Conservation (phyloP, 768 basidiomycete genomes). For the Steccherinum ochraceum region DNA sequence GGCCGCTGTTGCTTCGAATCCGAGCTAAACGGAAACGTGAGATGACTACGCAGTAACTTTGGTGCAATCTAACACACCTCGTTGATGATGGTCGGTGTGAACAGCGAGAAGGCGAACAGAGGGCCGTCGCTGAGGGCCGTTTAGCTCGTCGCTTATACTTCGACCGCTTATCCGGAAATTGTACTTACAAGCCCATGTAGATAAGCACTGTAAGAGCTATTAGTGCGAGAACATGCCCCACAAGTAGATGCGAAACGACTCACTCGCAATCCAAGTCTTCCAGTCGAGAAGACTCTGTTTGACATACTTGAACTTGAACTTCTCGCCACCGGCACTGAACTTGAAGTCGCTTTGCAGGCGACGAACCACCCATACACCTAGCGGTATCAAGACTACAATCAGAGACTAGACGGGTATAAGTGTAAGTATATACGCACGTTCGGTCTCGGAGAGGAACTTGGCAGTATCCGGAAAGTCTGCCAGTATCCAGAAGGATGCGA, state of each 20-base stretch:
- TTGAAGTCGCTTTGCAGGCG: conserved; percentile 61
- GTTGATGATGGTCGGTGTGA: conserved; percentile 38
- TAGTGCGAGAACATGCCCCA: conserved; percentile 2
- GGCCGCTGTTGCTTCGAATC: conserved; percentile 57
- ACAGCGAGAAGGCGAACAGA: conserved; percentile 48
- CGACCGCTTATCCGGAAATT: no score
- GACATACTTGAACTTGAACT: conserved; percentile 48
- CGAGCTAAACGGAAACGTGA: conserved; percentile 22
- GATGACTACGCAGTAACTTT: no score
- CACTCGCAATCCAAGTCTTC: conserved; percentile 72
- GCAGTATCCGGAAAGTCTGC: conserved; percentile 76
- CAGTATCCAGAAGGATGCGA: conserved; percentile 65
- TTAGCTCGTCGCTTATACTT: not conserved
- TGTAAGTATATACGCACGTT: conserved; percentile 46
- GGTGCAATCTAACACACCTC: conserved; percentile 39
- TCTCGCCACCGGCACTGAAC: conserved; percentile 56
- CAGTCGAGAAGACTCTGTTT: conserved; percentile 58
- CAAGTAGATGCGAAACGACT: conserved; percentile 16
- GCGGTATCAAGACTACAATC: not conserved
- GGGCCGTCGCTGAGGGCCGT: conserved; percentile 36
- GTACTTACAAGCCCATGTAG: conserved; percentile 62
- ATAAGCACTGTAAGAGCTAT: conserved; percentile 57
- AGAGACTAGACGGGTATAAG: not conserved
- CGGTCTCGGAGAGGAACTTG: conserved; percentile 58
- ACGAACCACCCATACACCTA: conserved; percentile 58